Conservation (phyloP, 1,284 basidiomycete genomes). For the Rhodotorula sp. region DNA sequence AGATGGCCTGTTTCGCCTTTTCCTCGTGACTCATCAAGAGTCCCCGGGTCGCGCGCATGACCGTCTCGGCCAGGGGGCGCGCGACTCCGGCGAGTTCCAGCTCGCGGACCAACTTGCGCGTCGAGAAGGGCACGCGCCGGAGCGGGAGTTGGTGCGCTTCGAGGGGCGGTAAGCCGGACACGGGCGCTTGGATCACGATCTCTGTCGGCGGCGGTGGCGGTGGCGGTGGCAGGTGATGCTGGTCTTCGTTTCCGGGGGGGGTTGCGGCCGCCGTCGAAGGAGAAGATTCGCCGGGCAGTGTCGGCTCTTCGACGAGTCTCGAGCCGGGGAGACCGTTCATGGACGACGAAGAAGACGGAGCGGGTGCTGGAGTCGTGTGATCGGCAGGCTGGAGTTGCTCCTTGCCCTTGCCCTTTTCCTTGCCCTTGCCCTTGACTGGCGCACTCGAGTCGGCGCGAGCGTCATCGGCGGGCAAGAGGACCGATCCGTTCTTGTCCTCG, state of each 20-base stretch:
- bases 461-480: not conserved
- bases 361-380: too few relatives aligned
- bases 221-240: too few relatives aligned
- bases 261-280: too few relatives aligned
- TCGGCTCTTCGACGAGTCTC: too few relatives aligned
- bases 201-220: not conserved
- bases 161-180: conserved; percentile 31
- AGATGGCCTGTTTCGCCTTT: conserved; percentile 68
- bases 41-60: conserved; percentile 84
- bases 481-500: not conserved
- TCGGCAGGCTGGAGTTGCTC: too few relatives aligned
- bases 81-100: conserved; percentile 32
- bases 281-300: too few relatives aligned
- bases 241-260: too few relatives aligned
- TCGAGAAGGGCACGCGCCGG: conserved; percentile 43
- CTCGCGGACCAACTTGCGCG: conserved; percentile 38
- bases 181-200: conserved; percentile 18
- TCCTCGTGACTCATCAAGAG: conserved; percentile 74
- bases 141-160: conserved; percentile 29
- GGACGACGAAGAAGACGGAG: too few relatives aligned
- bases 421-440: not conserved
- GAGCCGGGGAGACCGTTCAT: too few relatives aligned
- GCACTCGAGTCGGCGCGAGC: not conserved
- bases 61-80: conserved; percentile 39
- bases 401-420: not conserved